Evolutionary conservation across 2,329 filamentous ascomycete species (phyloP).

Genomic region (Fusarium sp.): DNA sequence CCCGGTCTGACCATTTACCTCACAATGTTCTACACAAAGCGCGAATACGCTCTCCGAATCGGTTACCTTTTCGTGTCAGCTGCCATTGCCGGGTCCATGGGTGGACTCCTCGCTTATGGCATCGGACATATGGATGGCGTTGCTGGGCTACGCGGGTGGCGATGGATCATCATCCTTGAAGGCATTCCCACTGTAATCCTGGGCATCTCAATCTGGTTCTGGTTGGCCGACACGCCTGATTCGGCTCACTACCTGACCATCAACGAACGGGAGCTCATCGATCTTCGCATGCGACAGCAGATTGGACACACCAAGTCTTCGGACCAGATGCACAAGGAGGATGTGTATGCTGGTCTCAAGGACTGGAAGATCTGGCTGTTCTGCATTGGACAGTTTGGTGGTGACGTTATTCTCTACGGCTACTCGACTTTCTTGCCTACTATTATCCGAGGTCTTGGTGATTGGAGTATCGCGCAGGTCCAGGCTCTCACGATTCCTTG

Average conservation of each 20-base stretch:
- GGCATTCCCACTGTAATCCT: constrained; percentile 52
- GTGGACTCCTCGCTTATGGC: constrained; percentile 46
- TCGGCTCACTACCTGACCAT: constrained; percentile 68
- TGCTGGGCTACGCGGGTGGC: constrained; percentile 48
- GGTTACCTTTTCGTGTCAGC: constrained; percentile 44
- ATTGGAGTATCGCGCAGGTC: constrained; percentile 55
- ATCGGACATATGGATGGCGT: constrained; percentile 50
- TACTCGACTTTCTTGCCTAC: constrained; percentile 75
- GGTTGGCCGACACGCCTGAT: constrained; percentile 50
- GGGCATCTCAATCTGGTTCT: constrained; percentile 44
- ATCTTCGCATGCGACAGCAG: constrained; percentile 45
- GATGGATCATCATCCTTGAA: constrained; percentile 72
- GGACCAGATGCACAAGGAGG: constrained; percentile 58
- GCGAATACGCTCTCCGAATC: constrained; percentile 42
- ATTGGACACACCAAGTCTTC: constrained; percentile 46
- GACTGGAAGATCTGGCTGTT: constrained; percentile 73
- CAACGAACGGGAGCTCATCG: constrained; percentile 58
- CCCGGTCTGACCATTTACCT: constrained; percentile 51
- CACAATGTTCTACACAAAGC: constrained; percentile 45
- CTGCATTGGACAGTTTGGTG: constrained; percentile 69
- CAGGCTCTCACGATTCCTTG: constrained; percentile 78
- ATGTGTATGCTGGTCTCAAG: constrained; percentile 67
- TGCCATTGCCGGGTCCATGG: constrained; percentile 41
- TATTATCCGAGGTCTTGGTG: constrained; percentile 71
- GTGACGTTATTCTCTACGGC: constrained; percentile 72